phyloP scores from a whole-genome alignment of 306 rosid species.

The Citrullus mucosospermus region DNA sequence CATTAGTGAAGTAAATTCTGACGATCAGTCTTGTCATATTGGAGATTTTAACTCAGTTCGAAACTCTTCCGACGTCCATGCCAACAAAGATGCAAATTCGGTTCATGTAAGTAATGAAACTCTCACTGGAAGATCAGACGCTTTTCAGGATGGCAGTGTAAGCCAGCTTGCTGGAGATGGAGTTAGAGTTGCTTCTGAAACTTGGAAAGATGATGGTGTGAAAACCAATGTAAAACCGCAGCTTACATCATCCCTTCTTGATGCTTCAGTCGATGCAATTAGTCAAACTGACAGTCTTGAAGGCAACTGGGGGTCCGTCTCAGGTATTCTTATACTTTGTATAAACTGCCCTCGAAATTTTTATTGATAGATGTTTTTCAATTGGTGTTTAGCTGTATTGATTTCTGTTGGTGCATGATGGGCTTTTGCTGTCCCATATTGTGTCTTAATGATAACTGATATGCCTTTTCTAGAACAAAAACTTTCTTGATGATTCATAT shows the following conservation, averaged over 20 bases:
- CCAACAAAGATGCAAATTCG: constrained; percentile 11
- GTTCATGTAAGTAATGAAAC: constrained; percentile 19
- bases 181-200: constrained; percentile 20
- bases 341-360: neutral
- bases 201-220: constrained; percentile 26
- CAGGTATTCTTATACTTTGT: constrained; percentile 40
- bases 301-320: constrained; percentile 80
- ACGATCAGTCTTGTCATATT: constrained; percentile 14
- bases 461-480: neutral
- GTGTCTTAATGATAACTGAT: neutral
- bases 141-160: constrained; percentile 15
- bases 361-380: neutral
- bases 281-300: constrained; percentile 74
- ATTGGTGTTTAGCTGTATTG: neutral
- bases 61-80: constrained; percentile 18
- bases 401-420: neutral
- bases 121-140: constrained; percentile 18
- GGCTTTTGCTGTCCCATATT: neutral
- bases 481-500: neutral
- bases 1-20: constrained; percentile 10
- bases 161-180: constrained; percentile 23
- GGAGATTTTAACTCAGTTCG: constrained; percentile 8
- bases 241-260: constrained; percentile 26
- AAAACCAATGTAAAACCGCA: constrained; percentile 18
- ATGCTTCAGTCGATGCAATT: constrained; percentile 40